phyloP scores from a whole-genome alignment of 345 rosid genomes.

The Eucalyptus curtisii region DNA sequence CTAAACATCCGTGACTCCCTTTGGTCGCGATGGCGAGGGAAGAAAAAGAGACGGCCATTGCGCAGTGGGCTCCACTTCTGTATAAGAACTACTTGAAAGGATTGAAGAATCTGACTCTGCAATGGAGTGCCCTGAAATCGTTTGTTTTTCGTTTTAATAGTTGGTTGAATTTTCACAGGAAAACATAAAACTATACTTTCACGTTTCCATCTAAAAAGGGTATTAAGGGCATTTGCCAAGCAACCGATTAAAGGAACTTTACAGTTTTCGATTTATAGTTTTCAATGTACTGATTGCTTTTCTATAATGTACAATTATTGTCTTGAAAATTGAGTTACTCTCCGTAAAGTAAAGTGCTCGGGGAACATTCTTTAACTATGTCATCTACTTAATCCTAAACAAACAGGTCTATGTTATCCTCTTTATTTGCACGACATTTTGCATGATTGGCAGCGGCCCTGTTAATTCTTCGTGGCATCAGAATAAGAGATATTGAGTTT shows the following conservation, averaged over 20 bases:
- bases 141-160: background rate
- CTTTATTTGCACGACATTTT: background rate
- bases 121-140: background rate
- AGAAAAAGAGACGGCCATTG: background rate
- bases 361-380: background rate
- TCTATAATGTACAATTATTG: background rate
- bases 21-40: background rate
- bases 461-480: background rate
- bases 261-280: background rate
- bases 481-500: background rate
- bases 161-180: background rate
- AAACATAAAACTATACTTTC: background rate
- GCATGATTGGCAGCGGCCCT: background rate
- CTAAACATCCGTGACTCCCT: background rate
- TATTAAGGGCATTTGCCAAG: background rate
- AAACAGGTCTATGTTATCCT: background rate
- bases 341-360: background rate
- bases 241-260: rapidly evolving
- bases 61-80: background rate
- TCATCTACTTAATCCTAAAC: background rate
- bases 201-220: background rate
- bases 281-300: background rate
- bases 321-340: background rate
- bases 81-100: background rate
- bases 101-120: background rate